Percentiles rank a stretch among this genome's conserved stretches.
Conservation (phyloP, 116 monocot species). For the Papilionanthe hybrid region DNA sequence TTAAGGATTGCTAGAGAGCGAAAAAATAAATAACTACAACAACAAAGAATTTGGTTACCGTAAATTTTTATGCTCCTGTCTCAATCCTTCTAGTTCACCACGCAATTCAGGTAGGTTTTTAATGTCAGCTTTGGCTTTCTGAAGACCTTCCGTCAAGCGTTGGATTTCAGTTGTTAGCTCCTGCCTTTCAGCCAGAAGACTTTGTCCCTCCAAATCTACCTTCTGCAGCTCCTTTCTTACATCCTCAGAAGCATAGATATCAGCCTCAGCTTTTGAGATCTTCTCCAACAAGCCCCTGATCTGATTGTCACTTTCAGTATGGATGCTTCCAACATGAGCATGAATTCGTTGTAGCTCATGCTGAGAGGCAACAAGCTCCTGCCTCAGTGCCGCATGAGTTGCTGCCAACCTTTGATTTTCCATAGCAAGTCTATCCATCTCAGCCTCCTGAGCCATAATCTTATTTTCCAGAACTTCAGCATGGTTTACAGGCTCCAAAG, state of each 20-base stretch:
- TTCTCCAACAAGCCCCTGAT: conserved; percentile 64
- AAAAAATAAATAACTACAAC: neutral
- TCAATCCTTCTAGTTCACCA: conserved; percentile 60
- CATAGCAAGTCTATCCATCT: conserved; percentile 52
- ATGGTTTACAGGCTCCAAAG: conserved; percentile 35
- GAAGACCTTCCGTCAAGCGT: conserved; percentile 43
- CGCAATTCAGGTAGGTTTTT: conserved; percentile 56
- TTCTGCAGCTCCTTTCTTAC: conserved; percentile 69
- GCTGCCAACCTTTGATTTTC: conserved; percentile 77
- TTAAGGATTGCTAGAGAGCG: neutral
- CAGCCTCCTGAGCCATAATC: conserved; percentile 48
- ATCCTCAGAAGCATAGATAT: conserved; percentile 51
- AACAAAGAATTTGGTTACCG: conserved; percentile 36
- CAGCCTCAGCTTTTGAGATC: conserved; percentile 57
- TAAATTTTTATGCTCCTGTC: conserved; percentile 74
- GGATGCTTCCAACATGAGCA: conserved; percentile 36
- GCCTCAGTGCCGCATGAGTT: conserved; percentile 55
- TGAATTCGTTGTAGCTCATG: conserved; percentile 62
- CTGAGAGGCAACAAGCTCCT: conserved; percentile 55
- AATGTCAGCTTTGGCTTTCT: conserved; percentile 28
- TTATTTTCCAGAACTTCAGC: conserved; percentile 62
- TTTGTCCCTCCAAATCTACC: conserved; percentile 59
- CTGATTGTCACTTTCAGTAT: conserved; percentile 54
- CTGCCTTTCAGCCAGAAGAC: conserved; percentile 43
- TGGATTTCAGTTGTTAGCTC: conserved; percentile 52